Base-by-base conservation (phyloP, 2,329 filamentous ascomycete species). In the Epichloe glyceriae region DNA sequence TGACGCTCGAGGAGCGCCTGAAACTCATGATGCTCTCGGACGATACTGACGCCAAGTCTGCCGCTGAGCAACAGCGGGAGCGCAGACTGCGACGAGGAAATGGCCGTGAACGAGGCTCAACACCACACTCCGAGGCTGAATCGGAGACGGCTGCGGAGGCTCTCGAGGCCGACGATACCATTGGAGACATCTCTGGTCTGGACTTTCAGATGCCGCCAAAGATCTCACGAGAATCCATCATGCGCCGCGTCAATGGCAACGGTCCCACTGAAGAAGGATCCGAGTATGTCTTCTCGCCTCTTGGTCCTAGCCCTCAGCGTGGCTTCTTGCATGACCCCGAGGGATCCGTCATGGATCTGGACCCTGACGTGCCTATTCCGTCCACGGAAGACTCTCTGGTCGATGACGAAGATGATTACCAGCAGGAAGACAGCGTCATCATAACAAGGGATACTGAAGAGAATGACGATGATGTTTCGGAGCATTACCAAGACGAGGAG, bases 151-250 rank as follows among this genome's bases (percentile, higher is more conserved):
- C 57, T 30, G 55, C 55, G 44, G 69, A 73, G 26, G 64, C 63
- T 10, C 69, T 73, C 12, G 79, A 81, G 56, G 77, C 74, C 41
- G 79, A 82, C 19, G 78, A 82, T 50, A 74, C 75, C 2, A 62
- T 82, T 42, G 80, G 78, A 44, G 80, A 85, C 50, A 65, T 83
- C 58, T 76, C 77, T 49, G 69, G 75, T 11, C 66, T 83, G 54
- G 78, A 83, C 52, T 85, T 84, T 58, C 75, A 85, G 56, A 70
- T 85, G 14, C 87, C 82, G 17, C 76, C 86, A 11, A 85, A 85
- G 50, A 95, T 97, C 62, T 96, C 91, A 8, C 81, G 91, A 38
- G 93, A 97, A 64, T 95, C 90, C 0, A 97, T 97, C 58, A 73
- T 97, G 59, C 83, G 87, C 49, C 88, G 91, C 55, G 84, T 96